Evolutionary conservation across 495 filamentous ascomycete species (phyloP), one percentile per base, ranked within the genome.

Genomic region (Penicillium malachiteum): DNA sequence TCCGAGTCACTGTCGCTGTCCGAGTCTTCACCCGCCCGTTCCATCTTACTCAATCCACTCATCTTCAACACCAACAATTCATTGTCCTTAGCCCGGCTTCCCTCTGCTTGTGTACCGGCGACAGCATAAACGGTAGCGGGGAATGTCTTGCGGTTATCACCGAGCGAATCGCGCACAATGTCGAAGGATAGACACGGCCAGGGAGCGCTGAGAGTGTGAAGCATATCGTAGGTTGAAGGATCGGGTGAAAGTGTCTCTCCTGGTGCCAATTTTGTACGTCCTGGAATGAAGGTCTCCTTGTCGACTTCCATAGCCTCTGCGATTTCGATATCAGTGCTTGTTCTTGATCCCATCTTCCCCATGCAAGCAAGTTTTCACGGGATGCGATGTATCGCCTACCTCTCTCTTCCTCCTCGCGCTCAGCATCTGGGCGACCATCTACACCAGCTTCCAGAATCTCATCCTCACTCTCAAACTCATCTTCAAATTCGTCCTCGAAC

Each of bases 131-230:
- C 85, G 11, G 92, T 96, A 26, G 90, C 90, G 50, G 94, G 94
- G 72, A 91, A 98, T 2, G 85, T 86, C 65, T 87, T 93, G 56
- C 94, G 85, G 70, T 92, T 87, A 64, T 96, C 89, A 35, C 94
- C 94, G 17, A 98, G 77, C n/a, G 79, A 75, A 73, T 98, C 94
- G 65, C 79, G 87, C 31, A 98, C 72, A 58, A 97, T 90, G 65
- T 97, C 93, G 70, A 96, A 96, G 10, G 92, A 96, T 8, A 98
- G 83, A 62, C 94, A 98, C 5, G 94, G 94, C 94, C 94, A 98
- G 0, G 90, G 88, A 13, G 92, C 87, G 70, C 87, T 92, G 42
- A 97, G 79, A 42, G 85, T 88, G 76, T 98, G 94, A 33, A 97
- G 85, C 91, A 98, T 94, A 63, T 96, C 85, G 74, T 98, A 98